Evolutionary conservation across 768 basidiomycete genomes (phyloP).

Genomic region (Russula foetens): DNA sequence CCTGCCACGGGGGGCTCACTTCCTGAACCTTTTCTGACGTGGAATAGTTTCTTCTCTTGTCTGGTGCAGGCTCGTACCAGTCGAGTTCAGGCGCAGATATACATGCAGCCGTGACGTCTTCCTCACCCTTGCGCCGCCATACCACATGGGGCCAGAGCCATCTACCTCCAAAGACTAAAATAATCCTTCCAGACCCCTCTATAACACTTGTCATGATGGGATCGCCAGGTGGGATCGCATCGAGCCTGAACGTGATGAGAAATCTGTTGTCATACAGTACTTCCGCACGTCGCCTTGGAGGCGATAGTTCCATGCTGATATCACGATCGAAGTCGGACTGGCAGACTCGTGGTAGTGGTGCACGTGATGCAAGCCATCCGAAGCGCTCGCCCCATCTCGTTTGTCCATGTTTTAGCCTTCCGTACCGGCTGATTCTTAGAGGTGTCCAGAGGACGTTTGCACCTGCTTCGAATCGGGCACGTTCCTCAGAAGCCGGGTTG

Average conservation of each 20-base stretch:
- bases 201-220: slow-evolving; percentile 23
- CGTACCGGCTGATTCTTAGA: slow-evolving; percentile 5
- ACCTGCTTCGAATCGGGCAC: slow-evolving; percentile 19
- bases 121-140: slow-evolving; percentile 4
- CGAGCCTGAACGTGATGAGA: slow-evolving; percentile 39
- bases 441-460: slow-evolving; percentile 18
- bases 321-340: slow-evolving; percentile 32
- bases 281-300: slow-evolving; percentile 25
- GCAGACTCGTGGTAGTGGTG: slow-evolving; percentile 33
- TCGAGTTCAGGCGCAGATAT: slow-evolving; percentile 7
- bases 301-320: slow-evolving; percentile 25
- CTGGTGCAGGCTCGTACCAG: slow-evolving; percentile 12
- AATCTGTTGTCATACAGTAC: slow-evolving; percentile 64
- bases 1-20: background rate
- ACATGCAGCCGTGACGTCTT: slow-evolving; percentile 15
- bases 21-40: background rate
- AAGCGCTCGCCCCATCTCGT: slow-evolving; percentile 24
- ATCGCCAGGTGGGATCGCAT: slow-evolving; percentile 35
- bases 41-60: background rate
- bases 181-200: slow-evolving; percentile 22
- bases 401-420: background rate
- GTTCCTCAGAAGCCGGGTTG: slow-evolving; percentile 23
- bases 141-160: slow-evolving; percentile 46
- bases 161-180: slow-evolving; percentile 32
- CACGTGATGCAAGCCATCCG: slow-evolving; percentile 59